phyloP scores from a whole-genome alignment of 2,329 filamentous ascomycete genomes.

The Monosporascus sp. region DNA sequence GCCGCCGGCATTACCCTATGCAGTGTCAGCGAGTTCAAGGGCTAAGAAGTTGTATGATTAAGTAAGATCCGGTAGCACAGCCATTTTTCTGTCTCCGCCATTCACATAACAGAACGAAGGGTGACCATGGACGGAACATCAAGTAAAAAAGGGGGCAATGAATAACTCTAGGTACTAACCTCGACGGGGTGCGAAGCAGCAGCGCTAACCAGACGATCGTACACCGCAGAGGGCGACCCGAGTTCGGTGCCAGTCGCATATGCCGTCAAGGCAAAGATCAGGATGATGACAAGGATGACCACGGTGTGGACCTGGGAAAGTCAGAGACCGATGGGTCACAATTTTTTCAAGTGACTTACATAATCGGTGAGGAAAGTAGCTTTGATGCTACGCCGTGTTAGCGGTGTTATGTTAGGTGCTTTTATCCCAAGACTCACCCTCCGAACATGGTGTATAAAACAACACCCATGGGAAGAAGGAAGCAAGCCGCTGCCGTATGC shows the following conservation, averaged over 20 bases:
- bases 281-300: constrained; percentile 73
- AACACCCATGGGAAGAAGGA: constrained; percentile 72
- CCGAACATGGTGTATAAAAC: constrained; percentile 71
- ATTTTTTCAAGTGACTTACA: not conserved
- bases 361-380: constrained; percentile 81
- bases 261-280: constrained; percentile 74
- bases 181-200: constrained; percentile 64
- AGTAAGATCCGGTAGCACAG: not conserved
- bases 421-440: constrained; percentile 34
- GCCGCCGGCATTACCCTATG: constrained; percentile 66
- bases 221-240: constrained; percentile 69
- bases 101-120: too few relatives aligned
- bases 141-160: not conserved
- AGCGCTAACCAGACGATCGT: constrained; percentile 66
- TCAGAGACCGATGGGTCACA: not conserved
- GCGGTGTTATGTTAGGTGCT: not conserved
- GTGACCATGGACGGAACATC: too few relatives aligned
- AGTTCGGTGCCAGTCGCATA: constrained; percentile 68
- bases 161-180: not conserved
- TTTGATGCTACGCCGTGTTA: constrained; percentile 51
- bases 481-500: constrained; percentile 72
- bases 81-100: not conserved
- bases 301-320: constrained; percentile 60
- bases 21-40: not conserved
- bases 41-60: not conserved